These are phyloP conservation scores for Gamarada debralockiae DNA, from an alignment of 495 filamentous ascomycete genomes.

Conservation along the genomic window DNA sequence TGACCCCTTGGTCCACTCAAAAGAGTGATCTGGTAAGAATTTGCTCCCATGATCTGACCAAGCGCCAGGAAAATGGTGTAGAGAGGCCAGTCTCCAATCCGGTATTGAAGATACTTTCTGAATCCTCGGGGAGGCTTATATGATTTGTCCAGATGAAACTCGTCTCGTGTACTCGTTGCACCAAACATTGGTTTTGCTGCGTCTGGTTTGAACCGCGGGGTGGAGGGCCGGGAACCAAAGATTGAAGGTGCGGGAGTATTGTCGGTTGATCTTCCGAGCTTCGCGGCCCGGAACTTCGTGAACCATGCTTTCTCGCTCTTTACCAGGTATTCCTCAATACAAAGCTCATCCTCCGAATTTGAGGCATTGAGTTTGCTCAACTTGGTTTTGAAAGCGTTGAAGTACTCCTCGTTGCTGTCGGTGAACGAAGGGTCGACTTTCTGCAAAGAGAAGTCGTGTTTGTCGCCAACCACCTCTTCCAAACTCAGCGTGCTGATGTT, in stretches of 20 bases:
- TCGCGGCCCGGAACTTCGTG: conserved; percentile 50
- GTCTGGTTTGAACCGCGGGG: conserved; percentile 51
- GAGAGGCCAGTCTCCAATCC: conserved; percentile 63
- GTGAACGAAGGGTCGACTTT: conserved; percentile 65
- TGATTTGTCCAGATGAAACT: conserved; percentile 58
- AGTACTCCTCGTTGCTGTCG: conserved; percentile 54
- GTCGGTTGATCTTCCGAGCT: conserved; percentile 33
- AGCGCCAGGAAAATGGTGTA: conserved; percentile 70
- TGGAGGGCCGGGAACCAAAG: conserved; percentile 46
- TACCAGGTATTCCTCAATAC: conserved; percentile 59
- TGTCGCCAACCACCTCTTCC: conserved; percentile 55
- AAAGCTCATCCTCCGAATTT: conserved; percentile 50
- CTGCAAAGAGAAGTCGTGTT: conserved; percentile 59
- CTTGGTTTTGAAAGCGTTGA: conserved; percentile 51
- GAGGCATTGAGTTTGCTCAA: conserved; percentile 47
- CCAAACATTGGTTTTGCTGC: neutral
- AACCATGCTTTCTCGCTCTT: conserved; percentile 66
- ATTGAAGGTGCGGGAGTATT: conserved; percentile 25
- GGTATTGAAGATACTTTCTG: conserved; percentile 41
- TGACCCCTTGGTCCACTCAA: conserved; percentile 56
- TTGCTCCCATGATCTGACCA: conserved; percentile 60
- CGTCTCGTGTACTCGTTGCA: neutral
- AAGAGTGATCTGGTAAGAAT: conserved; percentile 66
- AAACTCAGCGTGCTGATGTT: no score
- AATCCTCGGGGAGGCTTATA: conserved; percentile 66